Percentiles rank a stretch among this genome's conserved stretches.
phyloP scores from a whole-genome alignment of 2,329 filamentous ascomycete species.

The Aspergillus sergii region DNA sequence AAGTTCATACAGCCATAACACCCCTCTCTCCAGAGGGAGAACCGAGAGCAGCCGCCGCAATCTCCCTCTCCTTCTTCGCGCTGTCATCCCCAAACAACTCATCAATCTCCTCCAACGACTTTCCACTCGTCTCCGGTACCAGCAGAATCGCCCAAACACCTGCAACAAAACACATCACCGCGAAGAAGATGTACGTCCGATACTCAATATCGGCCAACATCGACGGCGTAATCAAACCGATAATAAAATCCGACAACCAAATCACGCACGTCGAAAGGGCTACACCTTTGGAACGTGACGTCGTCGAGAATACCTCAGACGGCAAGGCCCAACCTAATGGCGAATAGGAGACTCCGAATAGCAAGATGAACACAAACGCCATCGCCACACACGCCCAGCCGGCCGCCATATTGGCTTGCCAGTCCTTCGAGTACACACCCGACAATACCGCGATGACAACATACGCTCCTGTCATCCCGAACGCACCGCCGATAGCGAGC shows the following conservation, averaged over 20 bases:
- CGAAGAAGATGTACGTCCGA: conserved; percentile 26
- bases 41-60: not conserved
- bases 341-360: conserved; percentile 29
- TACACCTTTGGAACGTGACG: conserved; percentile 67
- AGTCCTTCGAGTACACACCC: conserved; percentile 20
- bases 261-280: conserved; percentile 68
- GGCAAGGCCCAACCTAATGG: conserved; percentile 38
- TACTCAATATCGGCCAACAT: conserved; percentile 51
- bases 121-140: conserved; percentile 33
- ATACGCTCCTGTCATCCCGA: conserved; percentile 26
- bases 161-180: conserved; percentile 16
- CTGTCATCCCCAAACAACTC: conserved; percentile 22
- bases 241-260: conserved; percentile 73
- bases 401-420: conserved; percentile 24
- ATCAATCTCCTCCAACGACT: conserved; percentile 32
- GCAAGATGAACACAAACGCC: conserved; percentile 18
- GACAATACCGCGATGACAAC: conserved; percentile 32
- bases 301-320: conserved; percentile 67
- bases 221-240: conserved; percentile 65
- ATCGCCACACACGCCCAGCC: conserved; percentile 23
- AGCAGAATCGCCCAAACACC: conserved; percentile 28
- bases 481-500: conserved; percentile 63
- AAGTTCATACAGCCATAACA: not conserved
- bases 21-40: not conserved
- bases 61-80: not conserved